These are phyloP conservation scores for Gnaphalium uliginosum DNA, from an alignment of 129 eudicot genomes.

Conservation along the genomic window DNA sequence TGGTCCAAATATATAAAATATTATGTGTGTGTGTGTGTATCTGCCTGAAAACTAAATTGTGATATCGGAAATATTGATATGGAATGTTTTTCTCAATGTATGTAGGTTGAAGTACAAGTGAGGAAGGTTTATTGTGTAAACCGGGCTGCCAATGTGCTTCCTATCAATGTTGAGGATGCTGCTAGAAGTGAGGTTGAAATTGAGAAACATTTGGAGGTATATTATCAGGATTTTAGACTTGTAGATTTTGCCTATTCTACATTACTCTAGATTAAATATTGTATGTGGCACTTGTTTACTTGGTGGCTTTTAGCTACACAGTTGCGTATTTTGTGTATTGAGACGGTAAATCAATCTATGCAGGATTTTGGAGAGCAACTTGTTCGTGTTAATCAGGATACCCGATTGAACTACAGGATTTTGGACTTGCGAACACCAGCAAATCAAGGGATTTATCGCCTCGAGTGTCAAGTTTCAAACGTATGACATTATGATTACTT, in stretches of 20 bases:
- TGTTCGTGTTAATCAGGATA: constrained; percentile 88
- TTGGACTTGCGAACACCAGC: constrained; percentile 90
- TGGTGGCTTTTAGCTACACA: neutral
- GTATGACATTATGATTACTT: constrained; percentile 33
- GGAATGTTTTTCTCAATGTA: neutral
- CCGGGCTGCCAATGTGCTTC: constrained; percentile 64
- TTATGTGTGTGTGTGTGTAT: neutral
- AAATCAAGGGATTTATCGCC: constrained; percentile 80
- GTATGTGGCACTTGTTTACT: neutral
- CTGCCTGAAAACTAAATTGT: neutral
- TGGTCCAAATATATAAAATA: neutral
- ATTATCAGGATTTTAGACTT: too few relatives aligned
- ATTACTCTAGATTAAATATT: constrained; percentile 5
- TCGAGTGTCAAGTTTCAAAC: constrained; percentile 62
- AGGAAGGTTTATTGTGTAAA: constrained; percentile 64
- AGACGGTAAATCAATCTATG: constrained; percentile 16
- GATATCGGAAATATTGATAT: neutral
- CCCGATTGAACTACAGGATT: constrained; percentile 72
- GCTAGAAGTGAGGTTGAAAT: constrained; percentile 85
- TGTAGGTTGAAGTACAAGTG: constrained; percentile 85
- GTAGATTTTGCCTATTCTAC: neutral
- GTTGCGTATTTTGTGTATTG: neutral
- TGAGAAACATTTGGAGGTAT: constrained; percentile 64
- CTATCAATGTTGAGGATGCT: constrained; percentile 88
- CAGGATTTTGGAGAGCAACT: constrained; percentile 71